These are phyloP conservation scores for Handroanthus guayacan DNA, from an alignment of 257 asterid genomes.

Conservation along the genomic window DNA sequence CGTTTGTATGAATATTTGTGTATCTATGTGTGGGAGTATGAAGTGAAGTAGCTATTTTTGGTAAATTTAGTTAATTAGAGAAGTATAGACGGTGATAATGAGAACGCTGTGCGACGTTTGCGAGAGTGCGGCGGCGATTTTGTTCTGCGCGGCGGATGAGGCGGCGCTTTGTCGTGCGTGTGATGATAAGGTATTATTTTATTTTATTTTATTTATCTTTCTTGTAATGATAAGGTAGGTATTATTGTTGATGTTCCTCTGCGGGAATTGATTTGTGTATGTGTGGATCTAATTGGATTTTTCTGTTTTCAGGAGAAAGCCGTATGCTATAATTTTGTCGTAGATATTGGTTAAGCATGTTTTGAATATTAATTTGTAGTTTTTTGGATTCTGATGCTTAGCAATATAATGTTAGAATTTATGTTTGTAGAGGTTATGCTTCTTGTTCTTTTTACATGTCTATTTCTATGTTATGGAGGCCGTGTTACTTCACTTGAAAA, in stretches of 20 bases:
- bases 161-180: constrained; percentile 91
- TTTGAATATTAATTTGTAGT: neutral
- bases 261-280: neutral
- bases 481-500: neutral
- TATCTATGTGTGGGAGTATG: constrained; percentile 7
- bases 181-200: constrained; percentile 71
- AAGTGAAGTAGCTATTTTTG: constrained; percentile 9
- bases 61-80: neutral
- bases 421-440: neutral
- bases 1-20: neutral
- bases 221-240: constrained; percentile 94
- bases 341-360: constrained; percentile 14
- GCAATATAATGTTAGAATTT: neutral
- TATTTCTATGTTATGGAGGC: neutral
- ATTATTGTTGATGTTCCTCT: neutral
- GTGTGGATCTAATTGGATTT: constrained; percentile 29
- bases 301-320: neutral
- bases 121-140: constrained; percentile 89
- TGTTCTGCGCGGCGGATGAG: constrained; percentile 97
- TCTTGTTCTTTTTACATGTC: neutral
- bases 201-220: constrained; percentile 48
- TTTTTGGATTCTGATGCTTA: neutral
- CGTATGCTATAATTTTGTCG: neutral
- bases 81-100: constrained; percentile 49
- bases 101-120: constrained; percentile 94